These are phyloP conservation scores for Geosmithia morbida DNA, from an alignment of 2,329 filamentous ascomycete genomes.

Conservation along the genomic window DNA sequence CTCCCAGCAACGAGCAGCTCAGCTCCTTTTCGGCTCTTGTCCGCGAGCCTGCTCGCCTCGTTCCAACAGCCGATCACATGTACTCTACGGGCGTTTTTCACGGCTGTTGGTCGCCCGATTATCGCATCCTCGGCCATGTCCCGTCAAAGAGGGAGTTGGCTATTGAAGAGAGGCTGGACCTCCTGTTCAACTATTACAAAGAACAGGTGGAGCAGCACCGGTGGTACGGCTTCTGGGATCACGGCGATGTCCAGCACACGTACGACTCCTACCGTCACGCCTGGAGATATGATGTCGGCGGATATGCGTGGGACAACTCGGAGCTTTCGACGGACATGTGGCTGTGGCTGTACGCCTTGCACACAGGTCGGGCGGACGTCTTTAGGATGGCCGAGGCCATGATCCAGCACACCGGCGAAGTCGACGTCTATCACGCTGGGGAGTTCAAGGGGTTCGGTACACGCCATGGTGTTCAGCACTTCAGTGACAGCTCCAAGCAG, in stretches of 20 bases:
- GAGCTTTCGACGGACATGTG: conserved; percentile 47
- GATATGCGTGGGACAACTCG: conserved; percentile 50
- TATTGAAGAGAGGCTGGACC: conserved; percentile 37
- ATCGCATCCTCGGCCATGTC: conserved; percentile 13
- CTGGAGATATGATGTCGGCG: conserved; percentile 49
- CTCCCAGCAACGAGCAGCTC: conserved; percentile 31
- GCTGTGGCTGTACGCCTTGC: conserved; percentile 47
- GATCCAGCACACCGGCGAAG: conserved; percentile 42
- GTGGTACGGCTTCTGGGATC: conserved; percentile 49
- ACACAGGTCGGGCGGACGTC: conserved; percentile 38
- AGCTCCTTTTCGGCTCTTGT: conserved; percentile 24
- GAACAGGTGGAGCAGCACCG: conserved; percentile 37
- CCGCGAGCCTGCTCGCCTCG: conserved; percentile 34
- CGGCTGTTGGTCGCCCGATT: conserved; percentile 27
- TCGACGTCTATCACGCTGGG: conserved; percentile 46
- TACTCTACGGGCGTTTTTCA: conserved; percentile 32
- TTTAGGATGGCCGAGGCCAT: conserved; percentile 44
- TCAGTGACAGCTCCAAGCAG: conserved; percentile 45
- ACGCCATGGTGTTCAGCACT: conserved; percentile 48
- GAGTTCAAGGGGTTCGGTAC: conserved; percentile 44
- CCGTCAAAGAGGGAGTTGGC: conserved; percentile 13
- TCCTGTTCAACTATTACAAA: conserved; percentile 39
- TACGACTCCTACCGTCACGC: conserved; percentile 42
- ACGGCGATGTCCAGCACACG: conserved; percentile 47
- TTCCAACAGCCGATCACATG: conserved; percentile 31